Evolutionary conservation across 495 filamentous ascomycete species (phyloP).

Genomic region (Parachaetomium inaequale): DNA sequence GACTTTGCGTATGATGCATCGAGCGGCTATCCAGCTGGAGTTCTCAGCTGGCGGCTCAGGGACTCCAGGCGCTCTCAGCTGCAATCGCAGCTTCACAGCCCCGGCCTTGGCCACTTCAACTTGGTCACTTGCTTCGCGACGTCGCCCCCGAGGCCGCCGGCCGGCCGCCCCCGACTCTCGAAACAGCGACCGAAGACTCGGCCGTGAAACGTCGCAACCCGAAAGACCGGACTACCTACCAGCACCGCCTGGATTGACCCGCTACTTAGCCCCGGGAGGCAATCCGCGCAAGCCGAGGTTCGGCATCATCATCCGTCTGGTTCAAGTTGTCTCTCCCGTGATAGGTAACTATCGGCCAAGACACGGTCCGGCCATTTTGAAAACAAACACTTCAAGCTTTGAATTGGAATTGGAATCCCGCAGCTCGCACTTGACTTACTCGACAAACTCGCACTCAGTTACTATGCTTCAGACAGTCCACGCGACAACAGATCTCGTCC

Average conservation of each 20-base stretch:
- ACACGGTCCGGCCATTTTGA: no score
- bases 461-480: no score
- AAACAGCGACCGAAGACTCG: not conserved
- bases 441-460: no score
- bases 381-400: no score
- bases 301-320: not conserved
- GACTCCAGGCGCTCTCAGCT: not conserved
- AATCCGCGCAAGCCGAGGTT: not conserved
- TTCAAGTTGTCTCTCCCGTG: not conserved
- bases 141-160: not conserved
- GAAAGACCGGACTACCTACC: no score
- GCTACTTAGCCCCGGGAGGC: not conserved
- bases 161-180: not conserved
- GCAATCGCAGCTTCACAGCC: not conserved
- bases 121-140: not conserved
- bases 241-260: no score
- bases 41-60: not conserved
- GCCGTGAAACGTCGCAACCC: constrained; percentile 1
- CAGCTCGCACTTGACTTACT: no score
- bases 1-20: not conserved
- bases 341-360: no score
- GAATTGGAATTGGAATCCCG: no score
- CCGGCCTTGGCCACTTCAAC: not conserved
- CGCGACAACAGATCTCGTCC: no score
- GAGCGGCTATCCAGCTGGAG: not conserved